Base-by-base conservation (phyloP, 257 asterid genomes). In the Buddleja alternifolia region DNA sequence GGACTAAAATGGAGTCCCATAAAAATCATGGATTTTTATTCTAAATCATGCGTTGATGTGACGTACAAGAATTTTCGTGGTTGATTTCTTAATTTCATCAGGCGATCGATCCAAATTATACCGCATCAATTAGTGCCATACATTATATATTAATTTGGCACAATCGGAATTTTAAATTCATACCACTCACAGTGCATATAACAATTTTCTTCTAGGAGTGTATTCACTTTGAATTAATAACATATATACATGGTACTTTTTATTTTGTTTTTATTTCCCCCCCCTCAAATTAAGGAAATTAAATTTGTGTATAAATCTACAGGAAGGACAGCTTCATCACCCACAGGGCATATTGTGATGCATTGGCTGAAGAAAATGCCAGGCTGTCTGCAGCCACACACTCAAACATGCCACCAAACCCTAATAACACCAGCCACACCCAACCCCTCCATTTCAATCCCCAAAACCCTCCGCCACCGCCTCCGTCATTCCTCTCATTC, bases 281-380 rank as follows among this genome's bases (percentile, higher is more conserved):
- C 23, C 4, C 55, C 45, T 12, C 24, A 29, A 34, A 20, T 1
- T 66, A 37, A n/a, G n/a, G n/a, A n/a, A 3, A 41, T 44, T 48
- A 47, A 45, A 17, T 39, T 3, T 53, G 6, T 61, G 19, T 17
- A 3, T 7, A 34, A 2, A 37, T 53, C 8, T 63, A 37, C 90
- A 88, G 96, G 80, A 88, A 84, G 77, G 96, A 88, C 44, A 84
- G 93, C 74, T 86, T 86, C 76, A 74, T 86, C 10, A 88, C 85
- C 12, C 96, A 88, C 64, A 82, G 88, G 56, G 93, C 93, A 63
- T 88, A 84, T 29, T 88, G 96, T 64, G 96, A 84, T 66, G 93
- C 96, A 7, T 75, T 88, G 70, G 89, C 93, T 6, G 85, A 84
- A 73, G 96, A 86, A 74, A 86, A 83, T 68, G 89, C 89, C 1